Evolutionary conservation across 176 grass and related monocot genomes (phyloP).

Genomic region (Carex cristatella): DNA sequence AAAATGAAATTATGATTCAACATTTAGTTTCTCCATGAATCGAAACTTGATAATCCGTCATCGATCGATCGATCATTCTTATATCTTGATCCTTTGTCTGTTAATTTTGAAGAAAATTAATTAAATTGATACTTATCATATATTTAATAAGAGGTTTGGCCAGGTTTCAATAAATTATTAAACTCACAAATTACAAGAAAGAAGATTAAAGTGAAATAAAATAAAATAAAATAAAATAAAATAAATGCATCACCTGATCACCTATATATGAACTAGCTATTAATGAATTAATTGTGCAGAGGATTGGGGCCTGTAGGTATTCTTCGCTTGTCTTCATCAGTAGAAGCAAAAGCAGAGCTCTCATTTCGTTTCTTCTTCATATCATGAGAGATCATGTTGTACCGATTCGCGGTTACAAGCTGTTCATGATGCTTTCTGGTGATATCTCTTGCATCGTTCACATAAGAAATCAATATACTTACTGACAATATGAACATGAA

Average conservation of each 20-base stretch:
- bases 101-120: too few species aligned
- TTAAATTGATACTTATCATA: too few species aligned
- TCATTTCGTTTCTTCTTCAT: neutral
- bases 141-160: too few species aligned
- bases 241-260: neutral
- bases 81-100: too few species aligned
- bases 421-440: constrained; percentile 8
- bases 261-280: neutral
- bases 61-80: too few species aligned
- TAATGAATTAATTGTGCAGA: constrained; percentile 36
- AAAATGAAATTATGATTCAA: too few species aligned
- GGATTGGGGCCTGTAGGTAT: constrained; percentile 56
- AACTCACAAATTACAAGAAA: neutral
- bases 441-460: neutral
- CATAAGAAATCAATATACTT: neutral
- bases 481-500: neutral
- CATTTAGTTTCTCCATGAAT: too few species aligned
- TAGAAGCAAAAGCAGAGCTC: neutral
- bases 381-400: neutral
- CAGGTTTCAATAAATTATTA: too few species aligned
- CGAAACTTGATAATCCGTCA: too few species aligned
- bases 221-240: neutral
- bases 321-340: constrained; percentile 33
- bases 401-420: neutral
- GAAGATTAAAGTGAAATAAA: neutral